phyloP scores from a whole-genome alignment of 331 rosid genomes.

The Stylosanthes scabra region DNA sequence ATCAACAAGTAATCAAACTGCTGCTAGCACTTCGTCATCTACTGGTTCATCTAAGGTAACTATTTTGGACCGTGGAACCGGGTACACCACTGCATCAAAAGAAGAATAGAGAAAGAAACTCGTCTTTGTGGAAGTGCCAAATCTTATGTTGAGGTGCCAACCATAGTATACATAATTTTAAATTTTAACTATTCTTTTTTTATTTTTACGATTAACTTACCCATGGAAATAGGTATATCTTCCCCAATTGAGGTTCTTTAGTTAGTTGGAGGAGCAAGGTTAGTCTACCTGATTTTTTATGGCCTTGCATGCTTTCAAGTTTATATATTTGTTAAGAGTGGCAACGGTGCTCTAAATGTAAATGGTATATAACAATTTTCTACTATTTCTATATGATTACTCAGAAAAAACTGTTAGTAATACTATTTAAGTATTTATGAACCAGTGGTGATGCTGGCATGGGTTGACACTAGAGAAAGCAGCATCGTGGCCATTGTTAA shows the following conservation, averaged over 20 bases:
- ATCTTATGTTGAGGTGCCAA: too few species aligned
- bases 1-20: slow-evolving; percentile 38
- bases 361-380: slow-evolving; percentile 19
- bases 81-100: slow-evolving; percentile 55
- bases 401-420: slow-evolving; percentile 30
- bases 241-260: slow-evolving; percentile 32
- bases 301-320: slow-evolving; percentile 33
- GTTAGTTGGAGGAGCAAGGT: slow-evolving; percentile 33
- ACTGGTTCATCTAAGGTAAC: slow-evolving; percentile 62
- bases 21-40: slow-evolving; percentile 52
- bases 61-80: slow-evolving; percentile 35
- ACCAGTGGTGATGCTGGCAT: slow-evolving; percentile 18
- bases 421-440: slow-evolving; percentile 34
- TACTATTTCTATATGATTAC: not conserved
- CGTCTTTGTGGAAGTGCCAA: not conserved
- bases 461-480: slow-evolving; percentile 4
- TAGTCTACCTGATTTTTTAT: not conserved
- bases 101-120: slow-evolving; percentile 51
- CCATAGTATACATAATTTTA: too few species aligned
- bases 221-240: slow-evolving; percentile 36
- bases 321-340: not conserved
- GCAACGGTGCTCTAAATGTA: slow-evolving; percentile 12
- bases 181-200: not conserved
- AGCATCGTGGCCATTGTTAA: not conserved
- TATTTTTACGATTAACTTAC: slow-evolving; percentile 38